These are phyloP conservation scores for Rubus idaeus DNA, from an alignment of 306 rosid species.

Conservation along the genomic window DNA sequence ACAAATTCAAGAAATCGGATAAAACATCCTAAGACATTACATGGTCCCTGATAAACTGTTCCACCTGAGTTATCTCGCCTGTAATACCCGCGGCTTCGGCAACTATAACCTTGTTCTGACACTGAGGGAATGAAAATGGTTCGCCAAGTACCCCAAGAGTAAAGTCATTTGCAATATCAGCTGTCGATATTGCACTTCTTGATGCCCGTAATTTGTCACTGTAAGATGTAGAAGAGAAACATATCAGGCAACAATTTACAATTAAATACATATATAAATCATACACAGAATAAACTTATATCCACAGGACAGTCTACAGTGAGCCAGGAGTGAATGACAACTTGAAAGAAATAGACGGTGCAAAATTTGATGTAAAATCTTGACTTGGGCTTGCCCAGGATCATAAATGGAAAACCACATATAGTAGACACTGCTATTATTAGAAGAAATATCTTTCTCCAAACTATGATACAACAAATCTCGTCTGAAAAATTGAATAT, in stretches of 20 bases:
- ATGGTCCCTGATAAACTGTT: conserved; percentile 68
- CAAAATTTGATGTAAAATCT: neutral
- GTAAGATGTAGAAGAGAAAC: conserved; percentile 25
- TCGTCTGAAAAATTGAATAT: neutral
- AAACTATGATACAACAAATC: neutral
- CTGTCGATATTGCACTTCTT: conserved; percentile 77
- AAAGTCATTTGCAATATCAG: conserved; percentile 76
- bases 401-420: neutral
- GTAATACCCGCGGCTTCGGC: conserved; percentile 82
- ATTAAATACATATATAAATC: neutral
- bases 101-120: conserved; percentile 68
- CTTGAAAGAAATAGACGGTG: neutral
- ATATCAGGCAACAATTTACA: neutral
- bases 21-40: conserved; percentile 40
- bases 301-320: neutral
- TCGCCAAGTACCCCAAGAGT: conserved; percentile 69
- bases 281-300: neutral
- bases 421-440: neutral
- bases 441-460: neutral
- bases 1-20: neutral
- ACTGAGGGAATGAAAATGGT: conserved; percentile 71
- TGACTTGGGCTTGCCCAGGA: neutral
- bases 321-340: neutral
- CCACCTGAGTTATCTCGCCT: conserved; percentile 68
- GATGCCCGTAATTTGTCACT: conserved; percentile 84